A percentile compares a stretch with the other conserved stretches of the same genome.
phyloP scores from a whole-genome alignment of 305 asterid genomes.

The Salvia sclarea region DNA sequence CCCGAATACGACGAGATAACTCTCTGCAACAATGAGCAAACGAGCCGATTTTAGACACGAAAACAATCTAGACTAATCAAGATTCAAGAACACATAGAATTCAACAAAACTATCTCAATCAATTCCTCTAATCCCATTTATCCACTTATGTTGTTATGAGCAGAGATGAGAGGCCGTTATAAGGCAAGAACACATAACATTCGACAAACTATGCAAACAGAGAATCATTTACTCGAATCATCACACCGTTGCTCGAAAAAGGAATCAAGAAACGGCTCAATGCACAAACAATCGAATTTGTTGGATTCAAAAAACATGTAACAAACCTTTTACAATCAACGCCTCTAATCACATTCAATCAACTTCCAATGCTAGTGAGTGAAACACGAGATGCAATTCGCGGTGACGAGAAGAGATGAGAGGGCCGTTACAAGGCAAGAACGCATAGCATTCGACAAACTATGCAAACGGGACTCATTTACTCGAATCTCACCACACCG shows the following conservation, averaged over 20 bases:
- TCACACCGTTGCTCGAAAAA: no score
- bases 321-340: no score
- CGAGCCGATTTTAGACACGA: neutral
- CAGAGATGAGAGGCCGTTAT: slow-evolving; percentile 50
- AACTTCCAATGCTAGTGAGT: no score
- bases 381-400: no score
- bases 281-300: no score
- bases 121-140: neutral
- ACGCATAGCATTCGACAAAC: neutral
- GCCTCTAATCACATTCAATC: no score
- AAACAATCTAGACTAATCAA: neutral
- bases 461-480: neutral
- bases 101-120: neutral
- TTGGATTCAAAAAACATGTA: no score
- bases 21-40: slow-evolving; percentile 45
- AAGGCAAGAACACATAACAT: neutral
- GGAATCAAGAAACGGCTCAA: no score
- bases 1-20: slow-evolving; percentile 61
- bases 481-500: no score
- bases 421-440: no score
- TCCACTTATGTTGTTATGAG: neutral
- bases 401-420: no score
- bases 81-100: neutral
- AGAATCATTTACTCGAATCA: neutral
- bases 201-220: neutral